Percentiles rank a stretch among this genome's conserved stretches.
phyloP scores from a whole-genome alignment of 495 filamentous ascomycete species.

The Choiromyces venosus region DNA sequence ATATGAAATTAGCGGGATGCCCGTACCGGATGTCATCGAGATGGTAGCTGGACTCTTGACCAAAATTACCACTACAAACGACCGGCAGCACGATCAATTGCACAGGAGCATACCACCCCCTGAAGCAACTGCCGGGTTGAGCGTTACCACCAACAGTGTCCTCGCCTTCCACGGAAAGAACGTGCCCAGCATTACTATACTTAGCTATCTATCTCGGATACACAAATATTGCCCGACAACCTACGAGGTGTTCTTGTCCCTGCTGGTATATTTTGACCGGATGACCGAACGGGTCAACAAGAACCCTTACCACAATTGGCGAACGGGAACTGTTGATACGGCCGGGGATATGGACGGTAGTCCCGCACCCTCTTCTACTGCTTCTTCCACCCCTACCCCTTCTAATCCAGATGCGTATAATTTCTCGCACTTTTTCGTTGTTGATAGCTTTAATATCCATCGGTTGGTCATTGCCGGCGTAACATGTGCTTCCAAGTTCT shows the following conservation, averaged over 20 bases:
- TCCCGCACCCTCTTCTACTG: constrained; percentile 9
- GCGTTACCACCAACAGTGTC: constrained; percentile 77
- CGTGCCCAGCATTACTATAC: constrained; percentile 90
- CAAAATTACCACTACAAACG: constrained; percentile 97
- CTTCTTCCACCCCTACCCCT: constrained; percentile 3
- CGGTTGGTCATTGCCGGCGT: constrained; percentile 94
- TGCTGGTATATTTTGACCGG: constrained; percentile 96
- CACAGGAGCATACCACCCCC: constrained; percentile 64
- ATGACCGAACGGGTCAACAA: constrained; percentile 95
- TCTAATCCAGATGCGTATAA: constrained; percentile 52
- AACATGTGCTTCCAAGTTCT: constrained; percentile 98
- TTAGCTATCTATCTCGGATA: constrained; percentile 92
- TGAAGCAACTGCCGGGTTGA: constrained; percentile 58
- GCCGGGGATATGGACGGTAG: constrained; percentile 16
- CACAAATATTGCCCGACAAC: constrained; percentile 99
- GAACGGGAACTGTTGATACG: constrained; percentile 24
- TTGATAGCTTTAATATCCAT: constrained; percentile 99
- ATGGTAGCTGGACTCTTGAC: constrained; percentile 99
- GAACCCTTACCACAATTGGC: constrained; percentile 41
- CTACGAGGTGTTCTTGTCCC: constrained; percentile 92
- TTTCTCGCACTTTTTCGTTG: constrained; percentile 82
- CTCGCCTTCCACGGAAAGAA: constrained; percentile 99
- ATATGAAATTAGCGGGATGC: constrained; percentile 98
- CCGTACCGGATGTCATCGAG: constrained; percentile 94
- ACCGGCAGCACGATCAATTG: constrained; percentile 78